Percentiles rank a stretch among this genome's conserved stretches.
Evolutionary conservation across 2,329 filamentous ascomycete species (phyloP).

Genomic region (Cordyceps tenuipes): DNA sequence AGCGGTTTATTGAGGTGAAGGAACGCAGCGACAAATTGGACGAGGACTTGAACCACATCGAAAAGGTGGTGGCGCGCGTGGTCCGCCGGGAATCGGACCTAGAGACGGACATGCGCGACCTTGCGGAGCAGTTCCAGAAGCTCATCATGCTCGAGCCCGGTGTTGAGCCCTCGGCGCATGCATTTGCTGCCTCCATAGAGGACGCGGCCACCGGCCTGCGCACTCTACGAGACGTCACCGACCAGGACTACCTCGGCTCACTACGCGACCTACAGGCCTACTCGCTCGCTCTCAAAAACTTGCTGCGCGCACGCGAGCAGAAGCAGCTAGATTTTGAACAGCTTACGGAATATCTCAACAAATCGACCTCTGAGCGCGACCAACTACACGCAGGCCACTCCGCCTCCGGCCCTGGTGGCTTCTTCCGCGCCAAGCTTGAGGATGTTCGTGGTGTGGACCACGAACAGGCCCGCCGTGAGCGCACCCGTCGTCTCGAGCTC

Average conservation of each 20-base stretch:
- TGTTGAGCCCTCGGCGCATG: slow-evolving; percentile 71
- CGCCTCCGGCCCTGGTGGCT: slow-evolving; percentile 68
- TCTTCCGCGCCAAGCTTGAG: slow-evolving; percentile 89
- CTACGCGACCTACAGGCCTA: slow-evolving; percentile 95
- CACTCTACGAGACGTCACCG: slow-evolving; percentile 79
- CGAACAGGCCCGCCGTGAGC: slow-evolving; percentile 79
- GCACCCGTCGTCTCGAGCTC: slow-evolving; percentile 81
- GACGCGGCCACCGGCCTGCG: slow-evolving; percentile 73
- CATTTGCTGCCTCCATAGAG: slow-evolving; percentile 79
- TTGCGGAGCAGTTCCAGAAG: slow-evolving; percentile 91
- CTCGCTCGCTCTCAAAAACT: slow-evolving; percentile 72
- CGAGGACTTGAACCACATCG: slow-evolving; percentile 85
- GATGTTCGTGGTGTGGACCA: slow-evolving; percentile 96
- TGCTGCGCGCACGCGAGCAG: slow-evolving; percentile 89
- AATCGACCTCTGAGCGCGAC: slow-evolving; percentile 81
- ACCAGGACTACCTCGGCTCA: slow-evolving; percentile 90
- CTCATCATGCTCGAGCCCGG: slow-evolving; percentile 83
- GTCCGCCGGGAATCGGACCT: slow-evolving; percentile 81
- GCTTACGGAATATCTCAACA: slow-evolving; percentile 89
- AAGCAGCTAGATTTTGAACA: slow-evolving; percentile 98
- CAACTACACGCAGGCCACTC: slow-evolving; percentile 56
- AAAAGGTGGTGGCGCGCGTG: slow-evolving; percentile 90
- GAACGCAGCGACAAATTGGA: slow-evolving; percentile 91
- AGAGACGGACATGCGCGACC: slow-evolving; percentile 78
- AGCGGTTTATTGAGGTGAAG: slow-evolving; percentile 86